phyloP scores from a whole-genome alignment of 495 filamentous ascomycete species.

The Trichoderma gamsii region DNA sequence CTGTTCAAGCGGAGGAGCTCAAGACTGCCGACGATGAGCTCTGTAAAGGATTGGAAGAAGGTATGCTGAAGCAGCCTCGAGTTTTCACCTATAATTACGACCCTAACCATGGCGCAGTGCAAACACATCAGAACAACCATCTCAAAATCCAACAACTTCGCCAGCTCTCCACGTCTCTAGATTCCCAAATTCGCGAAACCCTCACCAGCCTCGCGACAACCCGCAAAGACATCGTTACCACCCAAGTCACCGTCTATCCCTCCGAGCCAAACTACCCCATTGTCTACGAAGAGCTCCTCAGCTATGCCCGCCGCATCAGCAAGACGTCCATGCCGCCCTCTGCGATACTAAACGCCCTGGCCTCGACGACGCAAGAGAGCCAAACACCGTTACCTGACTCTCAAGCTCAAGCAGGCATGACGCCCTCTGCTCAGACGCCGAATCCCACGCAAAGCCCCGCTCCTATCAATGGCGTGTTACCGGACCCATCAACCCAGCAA shows the following conservation, averaged over 20 bases:
- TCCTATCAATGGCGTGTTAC: neutral
- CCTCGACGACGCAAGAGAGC: neutral
- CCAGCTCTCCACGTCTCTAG: slow-evolving; percentile 50
- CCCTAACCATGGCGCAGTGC: slow-evolving; percentile 36
- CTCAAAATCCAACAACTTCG: slow-evolving; percentile 57
- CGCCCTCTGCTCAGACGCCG: slow-evolving; percentile 4
- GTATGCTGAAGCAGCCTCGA: slow-evolving; percentile 30
- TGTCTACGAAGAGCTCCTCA: slow-evolving; percentile 59
- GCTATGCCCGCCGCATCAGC: slow-evolving; percentile 66
- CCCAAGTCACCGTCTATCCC: slow-evolving; percentile 47
- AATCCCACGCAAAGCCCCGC: slow-evolving; percentile 6
- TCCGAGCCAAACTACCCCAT: slow-evolving; percentile 39
- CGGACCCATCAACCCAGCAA: slow-evolving; percentile 10
- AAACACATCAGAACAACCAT: slow-evolving; percentile 63
- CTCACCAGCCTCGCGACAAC: slow-evolving; percentile 56
- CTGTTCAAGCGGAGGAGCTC: slow-evolving; percentile 55
- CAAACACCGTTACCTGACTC: neutral
- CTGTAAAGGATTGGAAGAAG: slow-evolving; percentile 48
- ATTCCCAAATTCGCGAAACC: slow-evolving; percentile 55
- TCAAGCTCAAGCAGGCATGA: slow-evolving; percentile 17
- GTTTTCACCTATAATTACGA: too few relatives aligned
- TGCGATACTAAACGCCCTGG: slow-evolving; percentile 36
- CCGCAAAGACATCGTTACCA: slow-evolving; percentile 57
- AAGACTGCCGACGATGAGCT: slow-evolving; percentile 63
- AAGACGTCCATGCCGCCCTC: slow-evolving; percentile 65